These are phyloP conservation scores for Trichoderma simmonsii DNA, from an alignment of 2,329 filamentous ascomycete species.

Conservation along the genomic window DNA sequence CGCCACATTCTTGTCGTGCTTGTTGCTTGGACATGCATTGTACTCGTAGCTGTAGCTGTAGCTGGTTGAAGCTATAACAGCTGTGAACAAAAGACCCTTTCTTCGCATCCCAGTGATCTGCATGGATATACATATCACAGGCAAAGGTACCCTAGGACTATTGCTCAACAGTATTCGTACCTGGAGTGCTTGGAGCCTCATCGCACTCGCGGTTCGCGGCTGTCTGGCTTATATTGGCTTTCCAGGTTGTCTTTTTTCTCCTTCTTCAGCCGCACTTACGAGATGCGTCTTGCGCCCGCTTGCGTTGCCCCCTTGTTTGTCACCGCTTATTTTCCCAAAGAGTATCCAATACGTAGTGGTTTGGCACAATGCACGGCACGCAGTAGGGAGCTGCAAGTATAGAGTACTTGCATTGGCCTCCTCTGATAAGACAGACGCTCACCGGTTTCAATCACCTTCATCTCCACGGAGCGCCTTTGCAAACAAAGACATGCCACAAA, in stretches of 20 bases:
- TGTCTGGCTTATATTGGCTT: slow-evolving; percentile 1
- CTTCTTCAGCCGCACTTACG: slow-evolving; percentile 6
- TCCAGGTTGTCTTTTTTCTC: neutral
- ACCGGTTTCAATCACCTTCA: slow-evolving; percentile 7
- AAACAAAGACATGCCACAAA: neutral
- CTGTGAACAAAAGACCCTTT: neutral
- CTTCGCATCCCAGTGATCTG: neutral
- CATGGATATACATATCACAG: neutral
- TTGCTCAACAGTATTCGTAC: neutral
- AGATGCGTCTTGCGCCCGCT: slow-evolving; percentile 13
- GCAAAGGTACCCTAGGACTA: neutral
- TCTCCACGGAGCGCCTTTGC: neutral
- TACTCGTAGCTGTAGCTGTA: neutral
- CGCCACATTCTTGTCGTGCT: neutral
- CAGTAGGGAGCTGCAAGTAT: neutral
- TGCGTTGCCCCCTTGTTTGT: neutral
- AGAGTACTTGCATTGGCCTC: neutral
- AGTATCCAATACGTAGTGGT: neutral
- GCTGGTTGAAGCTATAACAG: neutral
- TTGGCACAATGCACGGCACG: neutral
- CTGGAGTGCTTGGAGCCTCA: neutral
- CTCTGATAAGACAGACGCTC: neutral
- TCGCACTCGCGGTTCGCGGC: neutral
- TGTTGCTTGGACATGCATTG: neutral
- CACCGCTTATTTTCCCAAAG: slow-evolving; percentile 1